phyloP scores from a whole-genome alignment of 495 filamentous ascomycete genomes.

The Thozetella sp. region DNA sequence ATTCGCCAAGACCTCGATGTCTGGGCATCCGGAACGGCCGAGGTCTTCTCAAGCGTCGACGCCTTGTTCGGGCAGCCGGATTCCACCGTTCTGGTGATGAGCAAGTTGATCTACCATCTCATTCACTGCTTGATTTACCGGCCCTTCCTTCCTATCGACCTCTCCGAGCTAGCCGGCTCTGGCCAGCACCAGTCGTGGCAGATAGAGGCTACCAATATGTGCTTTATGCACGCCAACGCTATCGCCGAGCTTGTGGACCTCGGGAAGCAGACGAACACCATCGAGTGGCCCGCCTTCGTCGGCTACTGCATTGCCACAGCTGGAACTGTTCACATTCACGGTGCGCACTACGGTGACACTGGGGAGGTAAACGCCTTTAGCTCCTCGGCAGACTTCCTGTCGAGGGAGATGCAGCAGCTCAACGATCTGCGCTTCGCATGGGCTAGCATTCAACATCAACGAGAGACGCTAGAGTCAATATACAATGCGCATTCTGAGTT shows the following conservation, averaged over 20 bases:
- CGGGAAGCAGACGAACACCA: conserved; percentile 61
- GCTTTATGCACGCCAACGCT: conserved; percentile 84
- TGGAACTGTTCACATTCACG: conserved; percentile 83
- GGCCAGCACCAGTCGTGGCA: conserved; percentile 91
- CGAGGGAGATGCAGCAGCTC: conserved; percentile 77
- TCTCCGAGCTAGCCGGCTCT: conserved; percentile 73
- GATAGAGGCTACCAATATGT: conserved; percentile 83
- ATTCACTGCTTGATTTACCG: conserved; percentile 85
- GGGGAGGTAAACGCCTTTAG: conserved; percentile 55
- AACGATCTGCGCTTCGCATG: conserved; percentile 72
- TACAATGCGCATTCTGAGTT: conserved; percentile 74
- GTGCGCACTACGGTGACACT: conserved; percentile 72
- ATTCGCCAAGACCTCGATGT: conserved; percentile 83
- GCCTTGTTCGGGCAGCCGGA: conserved; percentile 76
- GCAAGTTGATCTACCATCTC: conserved; percentile 82
- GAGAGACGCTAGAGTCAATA: conserved; percentile 72
- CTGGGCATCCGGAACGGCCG: conserved; percentile 80
- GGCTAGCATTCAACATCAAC: conserved; percentile 78
- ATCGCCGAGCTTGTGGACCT: conserved; percentile 83
- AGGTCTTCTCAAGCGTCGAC: conserved; percentile 75
- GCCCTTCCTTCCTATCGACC: conserved; percentile 81
- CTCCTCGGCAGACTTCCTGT: conserved; percentile 68
- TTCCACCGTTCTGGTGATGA: conserved; percentile 74
- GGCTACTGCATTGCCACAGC: conserved; percentile 83
- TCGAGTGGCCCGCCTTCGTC: conserved; percentile 83